Evolutionary conservation across 1,284 basidiomycete genomes (phyloP), one percentile per base, ranked within the genome.

Genomic region (Sanghuangporus baumii): DNA sequence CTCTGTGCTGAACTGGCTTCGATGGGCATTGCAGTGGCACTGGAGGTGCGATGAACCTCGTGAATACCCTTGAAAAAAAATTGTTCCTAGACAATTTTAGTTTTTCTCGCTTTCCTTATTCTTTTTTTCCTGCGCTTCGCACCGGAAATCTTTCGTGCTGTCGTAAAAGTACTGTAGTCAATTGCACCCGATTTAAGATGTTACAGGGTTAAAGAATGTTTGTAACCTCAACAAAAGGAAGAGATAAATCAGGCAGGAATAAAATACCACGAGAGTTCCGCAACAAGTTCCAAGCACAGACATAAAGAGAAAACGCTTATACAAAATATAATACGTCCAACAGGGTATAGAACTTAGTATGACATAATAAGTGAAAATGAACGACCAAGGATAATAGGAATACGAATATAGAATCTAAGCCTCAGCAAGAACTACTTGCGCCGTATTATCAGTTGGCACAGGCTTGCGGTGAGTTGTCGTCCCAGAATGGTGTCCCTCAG

Each of bases 1-100:
- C 81, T 96, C 7, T 93, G 91, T 72, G 90, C 90, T 6, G 90
- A 93, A 73, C 73, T 93, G 60, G 91, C 90, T 26, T 86, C 90
- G 4, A 93, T 93, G 91, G 90, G 90, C 34, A 93, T 93, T 66
- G 84, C 87, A n/a, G 81, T 93, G 57, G 89, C 90, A 36, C 71
- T 93, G 55, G 85, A 89, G 72, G 81, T 91, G 60, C 76, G 66
- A 58, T 79, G 74, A 65, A 38, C 51, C 40, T 34, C 26, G 18
- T 23, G 23, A 14, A 26, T 26, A 1, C 26, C 26, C 26, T 31
- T 31, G 26, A 20, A 12, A 34, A 34, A 9, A 18, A 16, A 31
- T 31, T 31, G 26, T 31, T 31, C 3, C 26, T 3, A 31, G 26
- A 31, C 26, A 31, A 31, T 23, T 23, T 23, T 23, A 23, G 3